Percentiles rank a stretch among this genome's conserved stretches.
phyloP scores from a whole-genome alignment of 225 moss, liverwort and hornwort species.

The Climacium dendroides region DNA sequence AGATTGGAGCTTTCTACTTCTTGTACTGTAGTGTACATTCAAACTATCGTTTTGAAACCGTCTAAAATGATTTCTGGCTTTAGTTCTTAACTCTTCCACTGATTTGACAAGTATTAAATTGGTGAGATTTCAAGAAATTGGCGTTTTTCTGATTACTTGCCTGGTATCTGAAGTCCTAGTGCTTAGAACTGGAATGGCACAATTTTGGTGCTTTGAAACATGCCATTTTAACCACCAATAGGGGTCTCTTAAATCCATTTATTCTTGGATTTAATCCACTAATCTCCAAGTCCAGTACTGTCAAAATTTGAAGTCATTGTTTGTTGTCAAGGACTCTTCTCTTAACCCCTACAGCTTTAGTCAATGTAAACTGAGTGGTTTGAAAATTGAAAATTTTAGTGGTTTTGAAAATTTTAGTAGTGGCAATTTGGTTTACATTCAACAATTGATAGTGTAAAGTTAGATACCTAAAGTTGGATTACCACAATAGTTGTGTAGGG shows the following conservation, averaged over 20 bases:
- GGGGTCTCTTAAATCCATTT: background rate
- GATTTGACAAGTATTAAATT: background rate
- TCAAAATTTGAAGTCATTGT: background rate
- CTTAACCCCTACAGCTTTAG: fast-evolving
- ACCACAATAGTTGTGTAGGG: fast-evolving
- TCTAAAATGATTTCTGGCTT: no score
- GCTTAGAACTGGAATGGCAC: background rate
- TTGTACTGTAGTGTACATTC: background rate
- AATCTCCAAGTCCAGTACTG: background rate
- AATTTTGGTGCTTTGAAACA: background rate
- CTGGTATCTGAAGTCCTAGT: background rate
- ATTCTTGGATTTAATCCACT: background rate
- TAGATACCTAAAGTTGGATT: no score
- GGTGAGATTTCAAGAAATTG: background rate
- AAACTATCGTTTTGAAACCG: background rate
- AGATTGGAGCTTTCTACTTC: background rate
- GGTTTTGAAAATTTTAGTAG: background rate
- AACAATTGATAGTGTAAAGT: background rate
- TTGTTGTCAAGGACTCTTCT: background rate
- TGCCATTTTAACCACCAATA: no score
- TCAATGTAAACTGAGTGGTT: background rate
- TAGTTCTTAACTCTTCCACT: background rate
- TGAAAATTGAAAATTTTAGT: no score
- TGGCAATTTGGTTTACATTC: background rate
- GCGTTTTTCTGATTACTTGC: no score